phyloP scores from a whole-genome alignment of 2,329 filamentous ascomycete species.

The Stemphylium beticola region DNA sequence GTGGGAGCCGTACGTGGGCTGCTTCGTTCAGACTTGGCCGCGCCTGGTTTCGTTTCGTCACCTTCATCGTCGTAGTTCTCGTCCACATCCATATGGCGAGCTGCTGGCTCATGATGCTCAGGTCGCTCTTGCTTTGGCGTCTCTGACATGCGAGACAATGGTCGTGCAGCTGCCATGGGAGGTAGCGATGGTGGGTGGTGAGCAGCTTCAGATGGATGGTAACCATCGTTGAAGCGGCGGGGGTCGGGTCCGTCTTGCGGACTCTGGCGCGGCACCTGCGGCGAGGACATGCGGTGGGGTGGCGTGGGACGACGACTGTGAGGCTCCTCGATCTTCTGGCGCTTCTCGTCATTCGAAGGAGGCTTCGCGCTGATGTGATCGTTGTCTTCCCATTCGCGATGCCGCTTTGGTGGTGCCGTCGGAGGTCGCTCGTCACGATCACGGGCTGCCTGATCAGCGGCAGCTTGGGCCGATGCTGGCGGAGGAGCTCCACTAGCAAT shows the following conservation, averaged over 20 bases:
- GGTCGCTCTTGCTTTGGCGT: conserved; percentile 50
- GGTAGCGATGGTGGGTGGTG: conserved; percentile 76
- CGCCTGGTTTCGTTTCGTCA: conserved; percentile 73
- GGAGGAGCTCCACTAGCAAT: conserved; percentile 73
- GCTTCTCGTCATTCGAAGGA: conserved; percentile 79
- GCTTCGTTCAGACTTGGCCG: conserved; percentile 52
- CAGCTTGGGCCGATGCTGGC: conserved; percentile 68
- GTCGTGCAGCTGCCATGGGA: conserved; percentile 53
- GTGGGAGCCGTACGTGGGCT: conserved; percentile 49
- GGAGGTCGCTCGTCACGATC: conserved; percentile 75
- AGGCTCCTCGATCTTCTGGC: conserved; percentile 84
- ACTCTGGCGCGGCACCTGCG: conserved; percentile 75
- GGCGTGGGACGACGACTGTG: conserved; percentile 70
- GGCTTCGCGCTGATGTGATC: conserved; percentile 76
- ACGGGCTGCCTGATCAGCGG: conserved; percentile 71
- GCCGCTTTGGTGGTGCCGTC: conserved; percentile 77
- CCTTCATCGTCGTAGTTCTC: conserved; percentile 97
- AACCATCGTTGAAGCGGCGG: conserved; percentile 75
- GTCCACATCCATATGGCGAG: conserved; percentile 94
- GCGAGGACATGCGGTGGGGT: conserved; percentile 54
- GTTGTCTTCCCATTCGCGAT: conserved; percentile 92
- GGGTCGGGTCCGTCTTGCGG: conserved; percentile 66
- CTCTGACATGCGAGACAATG: conserved; percentile 61
- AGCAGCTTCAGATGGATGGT: conserved; percentile 91
- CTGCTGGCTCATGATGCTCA: conserved; percentile 75